Conservation (phyloP, 1,284 basidiomycete genomes). For the Athelia sp. region DNA sequence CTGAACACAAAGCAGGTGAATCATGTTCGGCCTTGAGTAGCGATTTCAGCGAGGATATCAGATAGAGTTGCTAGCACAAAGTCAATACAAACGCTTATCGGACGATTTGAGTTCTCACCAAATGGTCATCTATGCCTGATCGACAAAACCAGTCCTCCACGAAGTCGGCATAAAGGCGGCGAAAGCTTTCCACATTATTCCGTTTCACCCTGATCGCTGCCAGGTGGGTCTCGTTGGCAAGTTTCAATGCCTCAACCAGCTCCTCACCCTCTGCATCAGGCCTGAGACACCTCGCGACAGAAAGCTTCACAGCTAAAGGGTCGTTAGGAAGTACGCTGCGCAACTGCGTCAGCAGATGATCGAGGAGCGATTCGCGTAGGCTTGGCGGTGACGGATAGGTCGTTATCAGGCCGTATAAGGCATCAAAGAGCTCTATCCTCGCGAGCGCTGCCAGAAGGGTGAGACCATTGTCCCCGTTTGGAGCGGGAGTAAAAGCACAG, state of each 20-base stretch:
- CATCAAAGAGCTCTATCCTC: slow-evolving; percentile 51
- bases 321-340: slow-evolving; percentile 39
- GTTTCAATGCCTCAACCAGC: slow-evolving; percentile 51
- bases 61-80: slow-evolving; percentile 33
- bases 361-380: slow-evolving; percentile 45
- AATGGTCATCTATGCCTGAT: slow-evolving; percentile 39
- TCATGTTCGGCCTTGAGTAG: background rate
- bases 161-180: slow-evolving; percentile 50
- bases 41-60: background rate
- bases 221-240: slow-evolving; percentile 54
- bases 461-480: background rate
- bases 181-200: slow-evolving; percentile 28
- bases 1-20: slow-evolving; percentile 4
- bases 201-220: slow-evolving; percentile 22
- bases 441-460: slow-evolving; percentile 42
- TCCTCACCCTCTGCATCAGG: slow-evolving; percentile 35
- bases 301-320: slow-evolving; percentile 46
- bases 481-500: slow-evolving; percentile 2
- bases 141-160: slow-evolving; percentile 50
- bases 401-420: slow-evolving; percentile 48
- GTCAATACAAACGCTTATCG: slow-evolving; percentile 8
- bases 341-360: slow-evolving; percentile 49
- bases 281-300: slow-evolving; percentile 41
- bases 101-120: slow-evolving; percentile 38
- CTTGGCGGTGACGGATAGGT: slow-evolving; percentile 47